Percentiles rank a stretch among this genome's conserved stretches.
phyloP scores from a whole-genome alignment of 2,329 filamentous ascomycete species.

The Cladobotryum protrusum region DNA sequence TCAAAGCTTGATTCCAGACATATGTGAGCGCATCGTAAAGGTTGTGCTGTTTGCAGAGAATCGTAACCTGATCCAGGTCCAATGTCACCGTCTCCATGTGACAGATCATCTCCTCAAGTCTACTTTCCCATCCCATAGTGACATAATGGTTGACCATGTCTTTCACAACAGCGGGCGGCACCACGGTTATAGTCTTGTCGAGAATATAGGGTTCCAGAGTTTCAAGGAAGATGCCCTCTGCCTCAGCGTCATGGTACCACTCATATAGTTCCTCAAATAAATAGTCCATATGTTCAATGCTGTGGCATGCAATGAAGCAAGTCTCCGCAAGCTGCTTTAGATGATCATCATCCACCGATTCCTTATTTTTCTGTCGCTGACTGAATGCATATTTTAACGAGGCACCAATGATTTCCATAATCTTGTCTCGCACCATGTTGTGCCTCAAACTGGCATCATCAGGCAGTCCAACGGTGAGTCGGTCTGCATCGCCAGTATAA shows the following conservation, averaged over 20 bases:
- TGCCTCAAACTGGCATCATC: conserved; percentile 74
- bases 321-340: conserved; percentile 73
- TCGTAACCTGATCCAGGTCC: conserved; percentile 89
- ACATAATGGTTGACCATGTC: conserved; percentile 78
- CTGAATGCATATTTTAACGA: conserved; percentile 86
- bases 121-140: conserved; percentile 64
- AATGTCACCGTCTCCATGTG: conserved; percentile 85
- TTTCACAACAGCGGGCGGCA: conserved; percentile 83
- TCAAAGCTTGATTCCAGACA: conserved; percentile 88
- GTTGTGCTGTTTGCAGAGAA: conserved; percentile 82
- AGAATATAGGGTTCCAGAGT: conserved; percentile 84
- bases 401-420: conserved; percentile 88
- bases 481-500: conserved; percentile 86
- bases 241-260: conserved; percentile 73
- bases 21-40: conserved; percentile 95
- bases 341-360: conserved; percentile 47
- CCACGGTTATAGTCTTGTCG: conserved; percentile 63
- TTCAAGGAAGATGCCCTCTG: conserved; percentile 74
- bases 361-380: conserved; percentile 48
- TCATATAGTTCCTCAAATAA: conserved; percentile 88
- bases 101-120: conserved; percentile 90
- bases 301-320: conserved; percentile 77
- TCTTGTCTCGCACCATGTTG: conserved; percentile 76
- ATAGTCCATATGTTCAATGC: conserved; percentile 72
- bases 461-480: conserved; percentile 86